Evolutionary conservation across 805 yeast species (phyloP).

Genomic region (Blastobotrys chiropterorum): DNA sequence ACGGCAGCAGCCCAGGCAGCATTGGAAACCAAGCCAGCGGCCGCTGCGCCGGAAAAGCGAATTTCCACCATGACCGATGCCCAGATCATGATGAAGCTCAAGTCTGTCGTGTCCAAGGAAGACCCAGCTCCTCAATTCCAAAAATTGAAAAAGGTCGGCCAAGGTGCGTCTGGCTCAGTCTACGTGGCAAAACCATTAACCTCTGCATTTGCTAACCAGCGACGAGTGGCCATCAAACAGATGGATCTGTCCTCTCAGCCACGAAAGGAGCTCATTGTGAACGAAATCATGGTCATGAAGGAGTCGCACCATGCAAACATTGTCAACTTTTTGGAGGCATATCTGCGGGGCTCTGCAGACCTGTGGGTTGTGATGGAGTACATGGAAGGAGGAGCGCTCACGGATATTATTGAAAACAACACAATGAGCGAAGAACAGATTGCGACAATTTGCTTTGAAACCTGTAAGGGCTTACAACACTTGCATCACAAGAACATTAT

Average conservation of each 20-base stretch:
- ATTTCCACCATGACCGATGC: slow-evolving; percentile 71
- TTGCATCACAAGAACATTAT: slow-evolving; percentile 88
- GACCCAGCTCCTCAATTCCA: slow-evolving; percentile 71
- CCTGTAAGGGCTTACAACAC: slow-evolving; percentile 85
- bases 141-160: slow-evolving; percentile 76
- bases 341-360: slow-evolving; percentile 49
- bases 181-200: slow-evolving; percentile 70
- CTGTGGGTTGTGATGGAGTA: slow-evolving; percentile 98
- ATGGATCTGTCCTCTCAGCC: slow-evolving; percentile 95
- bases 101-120: slow-evolving; percentile 70
- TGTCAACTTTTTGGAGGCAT: slow-evolving; percentile 89
- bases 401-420: slow-evolving; percentile 92
- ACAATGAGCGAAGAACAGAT: slow-evolving; percentile 80
- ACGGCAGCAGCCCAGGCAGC: slow-evolving; percentile 27
- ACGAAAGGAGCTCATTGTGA: slow-evolving; percentile 87
- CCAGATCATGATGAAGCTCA: slow-evolving; percentile 74
- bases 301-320: slow-evolving; percentile 85
- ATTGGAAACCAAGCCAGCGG: slow-evolving; percentile 25
- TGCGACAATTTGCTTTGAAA: slow-evolving; percentile 84
- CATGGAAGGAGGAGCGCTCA: slow-evolving; percentile 98
- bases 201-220: slow-evolving; percentile 27
- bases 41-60: slow-evolving; percentile 58
- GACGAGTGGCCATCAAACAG: slow-evolving; percentile 85
- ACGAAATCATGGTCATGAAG: slow-evolving; percentile 93
- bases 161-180: slow-evolving; percentile 98